phyloP scores from a whole-genome alignment of 352 stramenopile species.

The Hyaloperonospora brassicae region DNA sequence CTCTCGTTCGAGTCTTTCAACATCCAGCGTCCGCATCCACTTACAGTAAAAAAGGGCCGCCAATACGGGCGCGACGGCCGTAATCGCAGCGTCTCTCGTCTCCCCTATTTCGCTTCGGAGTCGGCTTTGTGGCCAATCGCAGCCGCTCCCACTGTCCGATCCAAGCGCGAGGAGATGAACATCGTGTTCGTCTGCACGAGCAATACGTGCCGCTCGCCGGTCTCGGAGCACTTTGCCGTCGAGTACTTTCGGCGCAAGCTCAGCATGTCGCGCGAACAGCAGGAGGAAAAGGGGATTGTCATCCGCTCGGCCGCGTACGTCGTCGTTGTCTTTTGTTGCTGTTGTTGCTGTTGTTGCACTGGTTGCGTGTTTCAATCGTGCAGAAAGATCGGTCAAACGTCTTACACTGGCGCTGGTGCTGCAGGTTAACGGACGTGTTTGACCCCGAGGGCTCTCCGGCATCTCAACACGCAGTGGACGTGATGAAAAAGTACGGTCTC shows the following conservation, averaged over 20 bases:
- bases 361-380: too few species aligned
- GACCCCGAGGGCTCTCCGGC: slow-evolving; percentile 53
- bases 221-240: slow-evolving; percentile 66
- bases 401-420: slow-evolving; percentile 3
- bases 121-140: too few species aligned
- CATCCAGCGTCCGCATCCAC: too few species aligned
- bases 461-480: slow-evolving; percentile 50
- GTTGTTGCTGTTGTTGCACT: neutral
- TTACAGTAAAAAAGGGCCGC: too few species aligned
- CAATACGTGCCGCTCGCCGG: slow-evolving; percentile 77
- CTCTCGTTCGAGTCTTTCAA: too few species aligned
- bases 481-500: slow-evolving; percentile 72
- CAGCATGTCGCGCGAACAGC: slow-evolving; percentile 56
- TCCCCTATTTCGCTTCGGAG: too few species aligned
- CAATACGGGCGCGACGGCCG: too few species aligned
- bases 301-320: slow-evolving; percentile 70
- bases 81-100: too few species aligned
- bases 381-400: neutral
- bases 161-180: slow-evolving; percentile 34
- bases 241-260: slow-evolving; percentile 70
- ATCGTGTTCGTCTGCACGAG: slow-evolving; percentile 82
- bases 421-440: slow-evolving; percentile 65
- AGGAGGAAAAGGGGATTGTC: slow-evolving; percentile 55
- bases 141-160: too few species aligned
- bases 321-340: neutral